A percentile compares a stretch with the other conserved stretches of the same genome.
Conservation (phyloP, 257 asterid genomes). For the Penstemon eatonii region DNA sequence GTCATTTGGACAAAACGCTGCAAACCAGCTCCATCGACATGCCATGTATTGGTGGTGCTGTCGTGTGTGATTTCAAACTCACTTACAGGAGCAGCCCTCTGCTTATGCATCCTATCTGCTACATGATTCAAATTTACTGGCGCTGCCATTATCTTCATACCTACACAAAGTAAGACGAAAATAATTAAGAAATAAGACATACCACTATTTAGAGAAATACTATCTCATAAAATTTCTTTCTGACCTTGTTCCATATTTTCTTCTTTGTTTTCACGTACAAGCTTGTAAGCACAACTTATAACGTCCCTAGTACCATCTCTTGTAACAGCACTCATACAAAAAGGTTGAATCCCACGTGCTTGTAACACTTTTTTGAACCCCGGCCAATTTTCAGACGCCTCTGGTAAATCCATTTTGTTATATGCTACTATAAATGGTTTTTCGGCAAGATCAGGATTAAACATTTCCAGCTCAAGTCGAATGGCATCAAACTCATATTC, state of each 20-base stretch:
- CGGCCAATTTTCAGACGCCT: constrained; percentile 75
- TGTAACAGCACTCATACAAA: constrained; percentile 86
- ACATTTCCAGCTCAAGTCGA: constrained; percentile 97
- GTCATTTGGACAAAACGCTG: constrained; percentile 97
- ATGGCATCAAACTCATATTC: constrained; percentile 93
- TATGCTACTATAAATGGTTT: constrained; percentile 82
- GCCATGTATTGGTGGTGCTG: constrained; percentile 55
- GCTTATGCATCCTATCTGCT: constrained; percentile 71
- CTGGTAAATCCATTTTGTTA: constrained; percentile 97
- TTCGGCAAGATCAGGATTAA: constrained; percentile 82
- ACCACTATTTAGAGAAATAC: no score
- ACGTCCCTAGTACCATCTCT: constrained; percentile 85
- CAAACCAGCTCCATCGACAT: constrained; percentile 81
- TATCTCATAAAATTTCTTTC: not conserved
- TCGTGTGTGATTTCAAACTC: constrained; percentile 81
- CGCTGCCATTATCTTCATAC: constrained; percentile 10
- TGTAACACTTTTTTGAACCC: constrained; percentile 58
- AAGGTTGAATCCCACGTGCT: constrained; percentile 71
- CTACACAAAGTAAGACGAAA: constrained; percentile 33
- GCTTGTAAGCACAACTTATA: constrained; percentile 64
- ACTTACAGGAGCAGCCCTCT: constrained; percentile 64
- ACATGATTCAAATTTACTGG: constrained; percentile 55
- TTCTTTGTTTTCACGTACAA: constrained; percentile 45
- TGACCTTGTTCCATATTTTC: constrained; percentile 55
- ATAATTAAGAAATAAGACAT: constrained; percentile 11